Conservation (phyloP, 495 filamentous ascomycete species). For the Xylaria bambusicola region DNA sequence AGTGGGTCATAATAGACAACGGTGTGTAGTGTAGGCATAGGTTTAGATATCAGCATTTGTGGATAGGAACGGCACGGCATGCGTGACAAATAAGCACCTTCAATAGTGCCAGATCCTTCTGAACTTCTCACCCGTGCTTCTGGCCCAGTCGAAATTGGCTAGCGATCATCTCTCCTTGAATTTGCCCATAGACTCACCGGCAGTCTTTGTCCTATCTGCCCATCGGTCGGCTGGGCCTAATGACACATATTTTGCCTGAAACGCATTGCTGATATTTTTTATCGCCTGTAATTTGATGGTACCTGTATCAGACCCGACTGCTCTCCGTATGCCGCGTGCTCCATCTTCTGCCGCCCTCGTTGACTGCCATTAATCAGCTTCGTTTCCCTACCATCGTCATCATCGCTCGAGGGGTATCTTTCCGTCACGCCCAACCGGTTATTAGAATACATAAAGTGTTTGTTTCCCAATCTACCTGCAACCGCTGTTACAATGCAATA, state of each 20-base stretch:
- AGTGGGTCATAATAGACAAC: slow-evolving; percentile 5
- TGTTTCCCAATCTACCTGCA: slow-evolving; percentile 21
- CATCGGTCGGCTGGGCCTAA: slow-evolving; percentile 4
- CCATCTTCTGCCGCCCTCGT: slow-evolving; percentile 2
- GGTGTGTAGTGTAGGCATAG: background rate
- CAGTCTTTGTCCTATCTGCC: background rate
- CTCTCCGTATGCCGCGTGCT: slow-evolving; percentile 11
- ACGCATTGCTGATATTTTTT: slow-evolving; percentile 14
- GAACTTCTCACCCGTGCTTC: slow-evolving; percentile 4
- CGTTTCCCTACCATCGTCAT: slow-evolving; percentile 12
- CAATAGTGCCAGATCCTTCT: slow-evolving; percentile 12
- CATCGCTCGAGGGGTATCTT: slow-evolving; percentile 20
- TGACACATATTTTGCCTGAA: slow-evolving; percentile 19
- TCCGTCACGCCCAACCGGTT: slow-evolving; percentile 10
- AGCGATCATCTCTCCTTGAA: background rate
- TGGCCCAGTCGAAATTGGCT: slow-evolving; percentile 7
- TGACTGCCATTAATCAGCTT: slow-evolving; percentile 11
- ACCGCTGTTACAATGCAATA: slow-evolving; percentile 13
- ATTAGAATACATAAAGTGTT: slow-evolving; percentile 14
- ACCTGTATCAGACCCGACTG: slow-evolving; percentile 14
- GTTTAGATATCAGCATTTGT: background rate
- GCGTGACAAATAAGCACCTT: slow-evolving; percentile 15
- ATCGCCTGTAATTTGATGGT: slow-evolving; percentile 19
- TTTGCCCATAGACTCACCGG: slow-evolving; percentile 8
- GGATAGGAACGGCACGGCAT: slow-evolving; percentile 5